Evolutionary conservation across 257 asterid genomes (phyloP).

Genomic region (Lithospermum erythrorhizon): DNA sequence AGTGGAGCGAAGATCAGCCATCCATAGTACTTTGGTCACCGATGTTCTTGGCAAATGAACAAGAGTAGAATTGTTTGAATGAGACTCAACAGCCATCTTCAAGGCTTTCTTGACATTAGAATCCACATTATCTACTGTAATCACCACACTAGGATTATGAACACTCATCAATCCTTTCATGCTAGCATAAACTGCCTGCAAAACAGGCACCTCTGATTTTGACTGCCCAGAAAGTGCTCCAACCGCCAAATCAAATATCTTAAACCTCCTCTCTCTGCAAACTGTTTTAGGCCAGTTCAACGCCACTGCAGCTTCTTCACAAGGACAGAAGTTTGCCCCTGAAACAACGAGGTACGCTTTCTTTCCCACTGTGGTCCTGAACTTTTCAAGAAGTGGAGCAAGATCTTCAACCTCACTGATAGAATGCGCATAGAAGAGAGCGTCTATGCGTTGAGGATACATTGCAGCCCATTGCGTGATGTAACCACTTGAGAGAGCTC

Average conservation of each 20-base stretch:
- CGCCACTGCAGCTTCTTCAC: slow-evolving; percentile 66
- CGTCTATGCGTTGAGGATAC: slow-evolving; percentile 86
- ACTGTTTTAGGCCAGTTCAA: slow-evolving; percentile 70
- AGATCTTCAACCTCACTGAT: slow-evolving; percentile 64
- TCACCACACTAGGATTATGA: slow-evolving; percentile 79
- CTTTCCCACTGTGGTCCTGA: slow-evolving; percentile 58
- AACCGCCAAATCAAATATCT: slow-evolving; percentile 75
- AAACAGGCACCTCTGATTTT: slow-evolving; percentile 61
- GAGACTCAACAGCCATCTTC: slow-evolving; percentile 58
- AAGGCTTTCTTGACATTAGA: slow-evolving; percentile 60
- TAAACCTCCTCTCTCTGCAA: slow-evolving; percentile 75
- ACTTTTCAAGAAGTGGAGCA: slow-evolving; percentile 71
- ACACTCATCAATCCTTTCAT: slow-evolving; percentile 78
- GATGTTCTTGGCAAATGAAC: slow-evolving; percentile 61
- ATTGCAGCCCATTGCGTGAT: slow-evolving; percentile 90
- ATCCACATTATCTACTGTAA: slow-evolving; percentile 51
- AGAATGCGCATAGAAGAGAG: slow-evolving; percentile 79
- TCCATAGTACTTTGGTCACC: slow-evolving; percentile 68
- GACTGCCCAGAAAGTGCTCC: slow-evolving; percentile 53
- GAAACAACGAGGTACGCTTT: slow-evolving; percentile 83
- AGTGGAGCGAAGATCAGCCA: slow-evolving; percentile 83
- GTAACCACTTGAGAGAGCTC: slow-evolving; percentile 84
- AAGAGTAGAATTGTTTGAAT: slow-evolving; percentile 28
- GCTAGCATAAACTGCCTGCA: slow-evolving; percentile 77
- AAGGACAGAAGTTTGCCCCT: slow-evolving; percentile 74